A percentile compares a stretch with the other conserved stretches of the same genome.
phyloP scores from a whole-genome alignment of 129 eudicot genomes.

The Tagetes erecta region DNA sequence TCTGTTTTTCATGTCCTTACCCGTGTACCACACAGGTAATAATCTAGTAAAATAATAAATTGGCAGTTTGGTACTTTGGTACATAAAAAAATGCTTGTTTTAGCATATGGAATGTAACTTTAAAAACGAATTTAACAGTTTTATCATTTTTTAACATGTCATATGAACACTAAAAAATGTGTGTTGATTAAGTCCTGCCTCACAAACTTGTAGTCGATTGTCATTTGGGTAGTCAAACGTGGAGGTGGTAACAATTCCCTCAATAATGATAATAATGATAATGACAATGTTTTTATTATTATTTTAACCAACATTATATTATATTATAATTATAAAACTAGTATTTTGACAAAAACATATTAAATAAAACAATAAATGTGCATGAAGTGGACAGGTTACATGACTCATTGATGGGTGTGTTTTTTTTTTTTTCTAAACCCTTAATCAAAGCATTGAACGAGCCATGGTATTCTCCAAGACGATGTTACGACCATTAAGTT shows the following conservation, averaged over 20 bases:
- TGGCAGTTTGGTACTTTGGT: too few relatives aligned
- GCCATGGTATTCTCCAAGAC: conserved; percentile 5
- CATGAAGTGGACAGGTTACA: conserved; percentile 18
- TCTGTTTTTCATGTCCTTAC: too few relatives aligned
- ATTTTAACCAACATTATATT: neutral
- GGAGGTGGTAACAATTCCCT: neutral
- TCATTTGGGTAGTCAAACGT: conserved; percentile 7
- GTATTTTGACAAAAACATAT: neutral
- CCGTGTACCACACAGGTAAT: too few relatives aligned
- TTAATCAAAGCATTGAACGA: conserved; percentile 23
- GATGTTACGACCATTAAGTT: neutral
- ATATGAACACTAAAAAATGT: neutral
- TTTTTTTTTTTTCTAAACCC: conserved; percentile 14
- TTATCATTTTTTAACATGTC: neutral
- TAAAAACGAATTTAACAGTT: neutral
- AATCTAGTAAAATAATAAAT: neutral
- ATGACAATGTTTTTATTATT: neutral
- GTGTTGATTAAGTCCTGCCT: neutral
- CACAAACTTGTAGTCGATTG: neutral
- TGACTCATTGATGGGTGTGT: conserved; percentile 15
- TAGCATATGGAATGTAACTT: neutral
- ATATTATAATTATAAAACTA: neutral
- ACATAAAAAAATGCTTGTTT: neutral
- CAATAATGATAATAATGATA: neutral
- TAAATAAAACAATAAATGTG: neutral